Percentiles rank a stretch among this genome's conserved stretches.
These are phyloP conservation scores for Kodamaea alishanica DNA, from an alignment of 1,139 yeast genomes.

Conservation along the genomic window DNA sequence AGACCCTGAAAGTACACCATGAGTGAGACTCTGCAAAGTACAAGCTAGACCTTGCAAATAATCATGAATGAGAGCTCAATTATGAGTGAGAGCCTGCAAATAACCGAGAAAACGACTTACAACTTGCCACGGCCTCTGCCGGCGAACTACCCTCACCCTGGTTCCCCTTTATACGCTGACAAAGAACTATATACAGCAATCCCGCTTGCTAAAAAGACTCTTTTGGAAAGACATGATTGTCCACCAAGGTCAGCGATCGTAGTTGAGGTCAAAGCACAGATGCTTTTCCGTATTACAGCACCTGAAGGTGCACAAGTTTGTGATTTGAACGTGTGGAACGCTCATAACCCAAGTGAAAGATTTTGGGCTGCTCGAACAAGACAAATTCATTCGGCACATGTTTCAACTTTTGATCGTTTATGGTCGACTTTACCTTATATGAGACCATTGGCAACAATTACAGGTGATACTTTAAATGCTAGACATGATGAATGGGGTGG, in stretches of 20 bases:
- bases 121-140: slow-evolving; percentile 49
- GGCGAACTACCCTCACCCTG: slow-evolving; percentile 56
- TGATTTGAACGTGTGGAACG: slow-evolving; percentile 63
- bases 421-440: slow-evolving; percentile 65
- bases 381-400: slow-evolving; percentile 65
- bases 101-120: slow-evolving; percentile 35
- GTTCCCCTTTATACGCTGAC: slow-evolving; percentile 51
- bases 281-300: slow-evolving; percentile 55
- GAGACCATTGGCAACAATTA: slow-evolving; percentile 61
- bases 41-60: neutral
- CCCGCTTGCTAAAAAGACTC: slow-evolving; percentile 38
- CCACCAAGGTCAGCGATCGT: slow-evolving; percentile 58
- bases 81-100: slow-evolving; percentile 29
- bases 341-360: slow-evolving; percentile 57
- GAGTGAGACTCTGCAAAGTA: neutral
- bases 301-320: slow-evolving; percentile 73
- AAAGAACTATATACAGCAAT: slow-evolving; percentile 43
- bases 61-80: slow-evolving; percentile 7
- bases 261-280: slow-evolving; percentile 57
- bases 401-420: slow-evolving; percentile 55
- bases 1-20: no score
- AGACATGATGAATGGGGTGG: slow-evolving; percentile 65
- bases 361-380: slow-evolving; percentile 70
- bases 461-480: slow-evolving; percentile 55
- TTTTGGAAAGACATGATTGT: slow-evolving; percentile 37